Base-by-base conservation (phyloP, 176 grass and related monocot species). In the Alloteropsis semialata region DNA sequence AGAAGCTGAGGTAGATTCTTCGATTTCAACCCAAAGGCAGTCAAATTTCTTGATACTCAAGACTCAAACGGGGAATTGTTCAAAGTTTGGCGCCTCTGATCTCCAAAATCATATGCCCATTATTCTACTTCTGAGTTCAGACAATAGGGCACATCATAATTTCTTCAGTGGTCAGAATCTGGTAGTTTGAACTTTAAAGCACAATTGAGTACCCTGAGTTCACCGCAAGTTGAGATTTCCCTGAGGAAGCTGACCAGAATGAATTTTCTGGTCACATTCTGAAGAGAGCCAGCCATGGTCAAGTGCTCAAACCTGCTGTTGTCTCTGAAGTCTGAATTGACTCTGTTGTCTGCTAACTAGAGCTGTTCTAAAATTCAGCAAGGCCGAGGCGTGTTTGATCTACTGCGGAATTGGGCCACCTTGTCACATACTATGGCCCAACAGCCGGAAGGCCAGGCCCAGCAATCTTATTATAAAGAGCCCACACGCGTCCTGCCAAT, bases 201-300 rank as follows among this genome's bases (percentile, higher is more conserved):
- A 6, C 44, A 46, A 3, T 2, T 22, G 71, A 55, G 54, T 17
- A 63, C 33, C 56, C 19, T 21, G 51, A n/a, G 21, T 10, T 55
- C 3, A 53, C 18, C 19, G 7, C 65, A 71, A 24, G 13, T 74
- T 78, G 73, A 72, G 22, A 48, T 11, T 55, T 9, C 21, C 19
- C 48, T 37, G 70, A 54, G 27, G 48, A 75, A 9, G 39, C 78
- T 76, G 46, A 61, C 50, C 30, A 60, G 75, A 76, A 28, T 82
- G 56, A 78, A 72, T 30, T 55, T n/a, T n/a, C 2, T 7, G 5
- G 21, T 55, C 51, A 55, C 7, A n/a, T 8, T n/a, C 51, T 8
- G 51, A 55, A 55, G 19, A 22, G 50, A n/a, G n/a, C n/a, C n/a
- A 53, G 17, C 17, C 50, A 50, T 50, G 48, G 48, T 50, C 1